Percentiles rank a stretch among this genome's conserved stretches.
phyloP scores from a whole-genome alignment of 805 yeast species.

The Tetrapisispora phaffii region DNA sequence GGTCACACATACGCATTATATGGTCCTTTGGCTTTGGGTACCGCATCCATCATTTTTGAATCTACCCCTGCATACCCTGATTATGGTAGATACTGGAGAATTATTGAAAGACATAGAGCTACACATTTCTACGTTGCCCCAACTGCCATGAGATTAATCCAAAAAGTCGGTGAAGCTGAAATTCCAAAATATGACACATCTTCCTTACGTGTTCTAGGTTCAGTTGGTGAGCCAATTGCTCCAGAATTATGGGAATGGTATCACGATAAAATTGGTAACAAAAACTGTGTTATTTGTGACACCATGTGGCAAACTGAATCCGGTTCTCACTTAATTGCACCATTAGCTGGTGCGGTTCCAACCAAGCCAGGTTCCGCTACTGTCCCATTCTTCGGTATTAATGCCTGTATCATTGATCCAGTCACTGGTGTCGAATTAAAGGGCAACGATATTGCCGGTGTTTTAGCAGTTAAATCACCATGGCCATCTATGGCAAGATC shows the following conservation, averaged over 20 bases:
- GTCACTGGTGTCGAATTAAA: slow-evolving; percentile 74
- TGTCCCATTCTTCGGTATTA: slow-evolving; percentile 91
- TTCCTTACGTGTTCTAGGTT: slow-evolving; percentile 85
- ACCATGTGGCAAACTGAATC: slow-evolving; percentile 99
- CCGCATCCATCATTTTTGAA: slow-evolving; percentile 88
- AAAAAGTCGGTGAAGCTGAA: slow-evolving; percentile 79
- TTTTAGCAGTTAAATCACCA: slow-evolving; percentile 74
- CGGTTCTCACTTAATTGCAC: slow-evolving; percentile 90
- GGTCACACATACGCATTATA: slow-evolving; percentile 95
- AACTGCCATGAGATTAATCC: slow-evolving; percentile 86
- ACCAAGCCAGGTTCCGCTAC: slow-evolving; percentile 97
- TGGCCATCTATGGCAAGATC: slow-evolving; percentile 99
- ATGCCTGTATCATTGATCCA: slow-evolving; percentile 87
- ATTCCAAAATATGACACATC: slow-evolving; percentile 73
- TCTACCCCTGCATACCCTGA: slow-evolving; percentile 97
- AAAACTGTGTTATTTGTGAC: slow-evolving; percentile 82
- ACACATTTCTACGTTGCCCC: slow-evolving; percentile 98
- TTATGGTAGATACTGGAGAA: slow-evolving; percentile 93
- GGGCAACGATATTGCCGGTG: slow-evolving; percentile 93
- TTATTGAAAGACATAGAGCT: slow-evolving; percentile 78
- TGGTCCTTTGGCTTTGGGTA: slow-evolving; percentile 85
- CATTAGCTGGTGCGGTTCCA: slow-evolving; percentile 88
- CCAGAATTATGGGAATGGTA: slow-evolving; percentile 99
- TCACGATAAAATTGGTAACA: slow-evolving; percentile 81
- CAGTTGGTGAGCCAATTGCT: slow-evolving; percentile 98